Evolutionary conservation across 2,329 filamentous ascomycete genomes (phyloP), one percentile per base, ranked within the genome.

Genomic region (Epichloe festucae): DNA sequence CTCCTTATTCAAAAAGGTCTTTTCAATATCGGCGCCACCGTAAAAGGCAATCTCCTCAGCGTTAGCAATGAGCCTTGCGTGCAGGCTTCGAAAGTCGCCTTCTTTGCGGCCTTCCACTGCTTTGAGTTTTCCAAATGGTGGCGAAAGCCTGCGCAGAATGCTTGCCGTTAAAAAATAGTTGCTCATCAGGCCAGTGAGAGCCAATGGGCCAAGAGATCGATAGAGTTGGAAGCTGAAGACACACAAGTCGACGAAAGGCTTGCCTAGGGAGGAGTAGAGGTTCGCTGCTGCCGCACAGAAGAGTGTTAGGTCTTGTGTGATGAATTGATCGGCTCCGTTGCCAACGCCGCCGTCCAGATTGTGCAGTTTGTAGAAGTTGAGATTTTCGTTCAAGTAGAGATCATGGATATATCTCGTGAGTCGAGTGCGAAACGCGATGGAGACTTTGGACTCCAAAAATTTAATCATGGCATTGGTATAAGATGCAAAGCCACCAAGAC

Each of bases 391-490:
- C 15, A 98, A 78, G 62, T 98, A 98, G 8, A 98, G 73, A 62
- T 98, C 93, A 68, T 98, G 93, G 50, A 98, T 95, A 66, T 98
- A 98, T 59, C 93, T 77, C 2, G 93, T 98, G 14, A 98, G 76
- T 11, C 93, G 82, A 4, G 93, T 98, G 42, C 93, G 84, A 76
- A 98, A 98, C 36, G 94, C 91, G 58, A 98, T 98, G 6, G 91
- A 95, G 50, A 98, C 89, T 72, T 98, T 98, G 48, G 88, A 91
- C 69, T 98, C 91, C 56, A 98, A 77, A 87, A 87, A 98, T 68
- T 97, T 97, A 75, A 98, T 98, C 86, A 94, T 96, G 51, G 91
- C 89, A 67, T 98, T 98, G 48, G 91, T 96, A 64, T 98, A 98
- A 0, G 91, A 95, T 8, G 90, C 91, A 56, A 97, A 83, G 2